Conservation (phyloP, 2,329 filamentous ascomycete genomes). For the Gaeumannomyces tritici region DNA sequence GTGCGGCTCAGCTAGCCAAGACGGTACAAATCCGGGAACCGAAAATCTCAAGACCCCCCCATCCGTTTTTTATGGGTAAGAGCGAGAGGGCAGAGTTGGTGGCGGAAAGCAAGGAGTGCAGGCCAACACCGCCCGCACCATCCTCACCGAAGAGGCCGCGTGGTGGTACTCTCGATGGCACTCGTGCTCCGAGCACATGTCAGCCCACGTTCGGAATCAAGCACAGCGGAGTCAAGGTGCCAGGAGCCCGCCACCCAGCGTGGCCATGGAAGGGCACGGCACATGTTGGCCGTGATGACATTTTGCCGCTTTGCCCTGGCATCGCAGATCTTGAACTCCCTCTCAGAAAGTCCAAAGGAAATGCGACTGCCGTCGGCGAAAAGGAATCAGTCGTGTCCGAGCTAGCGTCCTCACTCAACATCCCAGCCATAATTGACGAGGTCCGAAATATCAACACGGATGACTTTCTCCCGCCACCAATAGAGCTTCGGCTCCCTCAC, state of each 20-base stretch:
- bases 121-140: conserved; percentile 26
- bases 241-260: conserved; percentile 55
- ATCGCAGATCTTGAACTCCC: conserved; percentile 1
- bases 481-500: conserved; percentile 41
- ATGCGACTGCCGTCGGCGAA: conserved; percentile 26
- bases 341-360: conserved; percentile 40
- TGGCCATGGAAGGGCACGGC: conserved; percentile 60
- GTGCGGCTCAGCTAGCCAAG: not conserved
- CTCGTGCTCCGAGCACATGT: conserved; percentile 12
- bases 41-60: conserved; percentile 17
- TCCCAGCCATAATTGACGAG: conserved; percentile 21
- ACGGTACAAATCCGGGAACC: conserved; percentile 1
- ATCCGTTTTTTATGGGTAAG: conserved; percentile 63
- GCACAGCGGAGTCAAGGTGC: conserved; percentile 44
- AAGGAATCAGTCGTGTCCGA: conserved; percentile 32
- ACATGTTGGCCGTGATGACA: conserved; percentile 43
- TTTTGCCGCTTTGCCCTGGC: not conserved
- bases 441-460: conserved; percentile 25
- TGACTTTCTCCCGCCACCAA: conserved; percentile 32
- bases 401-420: conserved; percentile 27
- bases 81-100: conserved; percentile 18
- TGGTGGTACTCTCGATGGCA: conserved; percentile 10
- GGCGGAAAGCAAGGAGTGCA: conserved; percentile 11
- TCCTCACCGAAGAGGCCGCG: conserved; percentile 37
- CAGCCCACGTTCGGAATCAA: conserved; percentile 34